Percentiles rank a stretch among this genome's conserved stretches.
Conservation (phyloP, 163 green algal genomes). For the Scenedesmus sp. region DNA sequence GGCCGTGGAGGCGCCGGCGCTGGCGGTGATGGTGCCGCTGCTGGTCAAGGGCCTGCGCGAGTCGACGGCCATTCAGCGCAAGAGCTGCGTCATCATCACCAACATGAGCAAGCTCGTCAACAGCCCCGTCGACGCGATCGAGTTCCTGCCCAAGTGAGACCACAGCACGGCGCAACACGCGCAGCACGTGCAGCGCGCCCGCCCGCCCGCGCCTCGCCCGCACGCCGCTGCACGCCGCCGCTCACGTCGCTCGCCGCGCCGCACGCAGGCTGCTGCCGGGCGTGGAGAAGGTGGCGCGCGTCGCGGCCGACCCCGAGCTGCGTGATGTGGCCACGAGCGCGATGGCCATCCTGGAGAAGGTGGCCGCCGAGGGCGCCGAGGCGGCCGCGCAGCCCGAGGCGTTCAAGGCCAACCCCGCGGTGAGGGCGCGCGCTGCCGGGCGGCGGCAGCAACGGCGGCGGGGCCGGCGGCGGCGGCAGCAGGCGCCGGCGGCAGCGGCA, state of each 20-base stretch:
- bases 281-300: conserved; percentile 73
- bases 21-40: conserved; percentile 76
- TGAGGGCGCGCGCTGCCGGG: conserved; percentile 14
- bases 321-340: conserved; percentile 74
- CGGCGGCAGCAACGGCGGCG: not conserved
- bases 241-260: conserved; percentile 36
- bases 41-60: conserved; percentile 78
- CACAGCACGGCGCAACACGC: not conserved
- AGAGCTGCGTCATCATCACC: conserved; percentile 83
- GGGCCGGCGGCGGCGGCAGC: conserved; percentile 24
- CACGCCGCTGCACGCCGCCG: not conserved
- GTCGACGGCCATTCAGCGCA: conserved; percentile 82
- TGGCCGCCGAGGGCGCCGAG: conserved; percentile 63
- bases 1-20: conserved; percentile 58
- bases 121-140: conserved; percentile 69
- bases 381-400: conserved; percentile 31
- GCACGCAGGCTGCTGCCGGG: conserved; percentile 74
- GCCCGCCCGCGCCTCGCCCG: too few species aligned
- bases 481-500: not conserved
- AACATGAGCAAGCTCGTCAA: conserved; percentile 93
- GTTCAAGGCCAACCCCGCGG: conserved; percentile 8
- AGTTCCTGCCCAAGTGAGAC: conserved; percentile 71
- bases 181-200: conserved; percentile 4
- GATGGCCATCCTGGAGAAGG: conserved; percentile 65
- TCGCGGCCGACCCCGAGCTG: conserved; percentile 81